Conservation (phyloP, 257 asterid species). For the Linaria vulgaris region DNA sequence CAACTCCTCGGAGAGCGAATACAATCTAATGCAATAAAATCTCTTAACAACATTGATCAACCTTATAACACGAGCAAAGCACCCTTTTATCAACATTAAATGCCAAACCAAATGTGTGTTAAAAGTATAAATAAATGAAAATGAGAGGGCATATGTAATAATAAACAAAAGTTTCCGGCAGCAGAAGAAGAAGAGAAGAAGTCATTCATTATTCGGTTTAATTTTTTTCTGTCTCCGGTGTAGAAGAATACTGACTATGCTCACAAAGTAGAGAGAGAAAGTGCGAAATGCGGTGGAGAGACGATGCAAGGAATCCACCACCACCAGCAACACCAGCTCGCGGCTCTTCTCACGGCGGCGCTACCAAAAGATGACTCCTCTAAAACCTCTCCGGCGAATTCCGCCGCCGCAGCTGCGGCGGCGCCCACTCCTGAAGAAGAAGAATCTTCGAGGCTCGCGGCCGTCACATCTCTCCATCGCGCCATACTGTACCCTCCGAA, state of each 20-base stretch:
- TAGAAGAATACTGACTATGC: constrained; percentile 21
- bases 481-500: constrained; percentile 84
- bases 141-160: not conserved
- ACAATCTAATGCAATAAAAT: too few species aligned
- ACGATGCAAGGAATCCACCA: constrained; percentile 97
- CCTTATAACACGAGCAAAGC: too few species aligned
- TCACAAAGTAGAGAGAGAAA: constrained; percentile 16
- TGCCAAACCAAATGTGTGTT: not conserved
- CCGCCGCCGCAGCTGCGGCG: constrained; percentile 36
- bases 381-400: constrained; percentile 37
- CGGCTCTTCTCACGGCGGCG: constrained; percentile 92
- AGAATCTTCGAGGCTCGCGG: constrained; percentile 77
- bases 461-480: constrained; percentile 79
- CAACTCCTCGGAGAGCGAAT: too few species aligned
- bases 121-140: not conserved
- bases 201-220: constrained; percentile 19
- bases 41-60: too few species aligned
- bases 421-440: constrained; percentile 47
- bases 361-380: constrained; percentile 72
- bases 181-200: not conserved
- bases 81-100: too few species aligned
- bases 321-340: constrained; percentile 94
- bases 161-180: not conserved
- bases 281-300: constrained; percentile 47
- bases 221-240: constrained; percentile 30